Conservation (phyloP, 306 rosid genomes). For the Purshia tridentata region DNA sequence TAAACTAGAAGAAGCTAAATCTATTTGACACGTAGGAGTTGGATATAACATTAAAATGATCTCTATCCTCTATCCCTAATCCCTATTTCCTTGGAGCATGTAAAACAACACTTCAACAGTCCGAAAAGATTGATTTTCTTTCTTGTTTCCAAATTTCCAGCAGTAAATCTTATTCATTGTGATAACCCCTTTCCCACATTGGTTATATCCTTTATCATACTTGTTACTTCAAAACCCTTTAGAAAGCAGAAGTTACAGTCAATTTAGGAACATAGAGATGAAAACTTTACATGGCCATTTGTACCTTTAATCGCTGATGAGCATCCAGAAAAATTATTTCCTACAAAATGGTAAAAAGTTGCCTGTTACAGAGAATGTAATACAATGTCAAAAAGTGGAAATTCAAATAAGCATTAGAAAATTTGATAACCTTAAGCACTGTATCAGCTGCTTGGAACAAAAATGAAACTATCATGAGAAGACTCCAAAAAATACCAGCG, state of each 20-base stretch:
- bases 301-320: conserved; percentile 56
- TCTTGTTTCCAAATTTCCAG: neutral
- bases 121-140: neutral
- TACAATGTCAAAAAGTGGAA: conserved; percentile 22
- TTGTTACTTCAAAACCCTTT: neutral
- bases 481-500: conserved; percentile 84
- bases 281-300: conserved; percentile 12
- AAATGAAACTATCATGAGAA: conserved; percentile 84
- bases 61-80: neutral
- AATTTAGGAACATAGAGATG: conserved; percentile 16
- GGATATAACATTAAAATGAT: too few species aligned
- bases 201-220: neutral
- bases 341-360: conserved; percentile 45
- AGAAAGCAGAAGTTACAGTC: conserved; percentile 8
- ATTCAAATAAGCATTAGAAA: conserved; percentile 19
- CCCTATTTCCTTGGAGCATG: neutral
- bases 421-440: conserved; percentile 65
- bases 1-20: neutral
- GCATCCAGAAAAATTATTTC: conserved; percentile 75
- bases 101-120: neutral
- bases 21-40: neutral
- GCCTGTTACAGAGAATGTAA: conserved; percentile 27
- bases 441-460: conserved; percentile 88
- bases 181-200: neutral
- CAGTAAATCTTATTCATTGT: neutral